Conservation (phyloP, 2,329 filamentous ascomycete species). For the Penicillium olsonii region DNA sequence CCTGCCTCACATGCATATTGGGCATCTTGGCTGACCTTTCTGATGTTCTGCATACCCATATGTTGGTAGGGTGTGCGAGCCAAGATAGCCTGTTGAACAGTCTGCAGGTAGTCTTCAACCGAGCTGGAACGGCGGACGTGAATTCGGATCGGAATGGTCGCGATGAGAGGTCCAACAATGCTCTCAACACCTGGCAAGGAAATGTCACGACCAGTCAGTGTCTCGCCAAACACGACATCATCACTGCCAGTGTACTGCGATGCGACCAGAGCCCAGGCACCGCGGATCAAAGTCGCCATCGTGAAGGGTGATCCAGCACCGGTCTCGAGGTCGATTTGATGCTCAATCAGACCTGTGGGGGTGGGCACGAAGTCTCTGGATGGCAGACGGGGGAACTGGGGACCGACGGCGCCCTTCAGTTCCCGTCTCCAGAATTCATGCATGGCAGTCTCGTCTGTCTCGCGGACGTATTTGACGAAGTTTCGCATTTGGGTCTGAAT, state of each 20-base stretch:
- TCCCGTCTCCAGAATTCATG: slow-evolving; percentile 52
- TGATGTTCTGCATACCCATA: slow-evolving; percentile 53
- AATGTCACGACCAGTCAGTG: slow-evolving; percentile 51
- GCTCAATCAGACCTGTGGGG: slow-evolving; percentile 48
- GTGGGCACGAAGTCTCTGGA: slow-evolving; percentile 49
- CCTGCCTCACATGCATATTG: slow-evolving; percentile 39
- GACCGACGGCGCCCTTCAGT: slow-evolving; percentile 47
- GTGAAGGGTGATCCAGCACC: slow-evolving; percentile 38
- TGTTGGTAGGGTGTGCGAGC: slow-evolving; percentile 51
- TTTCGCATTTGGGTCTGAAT: slow-evolving; percentile 42
- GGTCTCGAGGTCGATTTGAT: slow-evolving; percentile 36
- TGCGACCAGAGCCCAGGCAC: slow-evolving; percentile 51
- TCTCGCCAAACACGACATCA: slow-evolving; percentile 54
- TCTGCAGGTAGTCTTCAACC: slow-evolving; percentile 31
- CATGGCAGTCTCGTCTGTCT: slow-evolving; percentile 43
- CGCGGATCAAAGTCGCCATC: slow-evolving; percentile 50
- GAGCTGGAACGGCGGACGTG: slow-evolving; percentile 31
- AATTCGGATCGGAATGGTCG: slow-evolving; percentile 51
- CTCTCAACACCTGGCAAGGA: slow-evolving; percentile 48
- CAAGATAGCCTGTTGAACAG: slow-evolving; percentile 33
- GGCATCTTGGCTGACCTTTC: slow-evolving; percentile 42
- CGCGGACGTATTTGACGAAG: slow-evolving; percentile 52
- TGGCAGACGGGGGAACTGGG: slow-evolving; percentile 54
- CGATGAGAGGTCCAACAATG: slow-evolving; percentile 53
- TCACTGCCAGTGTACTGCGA: slow-evolving; percentile 47